Base-by-base conservation (phyloP, 2,329 filamentous ascomycete species). In the Fusarium sarcochroum region DNA sequence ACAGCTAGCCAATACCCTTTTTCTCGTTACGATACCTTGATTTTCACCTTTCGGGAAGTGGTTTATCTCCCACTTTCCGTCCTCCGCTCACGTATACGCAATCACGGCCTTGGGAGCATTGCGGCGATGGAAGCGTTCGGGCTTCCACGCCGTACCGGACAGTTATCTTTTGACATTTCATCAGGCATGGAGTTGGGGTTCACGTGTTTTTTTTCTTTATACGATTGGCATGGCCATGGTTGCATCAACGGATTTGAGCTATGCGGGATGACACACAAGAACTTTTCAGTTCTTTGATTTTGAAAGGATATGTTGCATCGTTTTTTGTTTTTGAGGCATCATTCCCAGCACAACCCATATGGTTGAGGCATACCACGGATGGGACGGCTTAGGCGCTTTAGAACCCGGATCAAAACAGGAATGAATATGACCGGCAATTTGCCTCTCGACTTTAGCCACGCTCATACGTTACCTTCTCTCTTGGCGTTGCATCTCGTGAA, bases 111-210 rank as follows among this genome's bases (percentile, higher is more conserved):
- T 63, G 50, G 38, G 44, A 69, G 66, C 62, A 69, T 69, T 52
- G 66, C 50, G 48, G 66, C 52, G 63, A 66, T 57, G 52, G 49
- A 52, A 52, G 63, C 27, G 41, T 51, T 40, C 48, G 23, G 48
- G 58, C 30, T 9, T 55, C 52, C 49, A 58, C 62, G 49, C 41
- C 57, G 52, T 60, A 59, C 44, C 47, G 66, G 63, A 56, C 44
- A 56, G 37, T 69, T 68, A 59, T 52, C 42, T 68, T 70, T 64
- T 57, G 52, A 50, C 35, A 62, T 59, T 66, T 63, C 67, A 53
- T 53, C 49, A 70, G 63, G 67, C 67, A 70, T 45, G 67, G 67
- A 70, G 67, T 70, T 70, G 58, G 67, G 66, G 67, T 27, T 44
- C 20, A 57, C 30, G 58, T 49, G 56, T 62, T 69, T 58, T 61